These are phyloP conservation scores for Arabidopsis suecica DNA, from an alignment of 345 rosid species.

Conservation along the genomic window DNA sequence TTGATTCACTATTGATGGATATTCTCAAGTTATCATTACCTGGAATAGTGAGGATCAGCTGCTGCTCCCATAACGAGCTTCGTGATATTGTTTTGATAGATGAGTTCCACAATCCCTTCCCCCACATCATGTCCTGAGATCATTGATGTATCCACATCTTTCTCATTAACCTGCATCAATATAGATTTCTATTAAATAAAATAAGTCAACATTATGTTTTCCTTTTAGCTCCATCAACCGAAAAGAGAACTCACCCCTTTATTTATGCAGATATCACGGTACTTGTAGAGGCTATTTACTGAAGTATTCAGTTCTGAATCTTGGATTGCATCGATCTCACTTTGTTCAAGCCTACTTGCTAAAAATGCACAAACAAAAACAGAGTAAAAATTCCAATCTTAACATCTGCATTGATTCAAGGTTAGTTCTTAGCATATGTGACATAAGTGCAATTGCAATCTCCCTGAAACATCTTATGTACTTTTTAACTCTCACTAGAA, in stretches of 20 bases:
- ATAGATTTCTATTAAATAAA: neutral
- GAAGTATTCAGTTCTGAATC: constrained; percentile 55
- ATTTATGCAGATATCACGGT: constrained; percentile 55
- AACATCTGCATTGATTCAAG: neutral
- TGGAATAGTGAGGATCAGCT: constrained; percentile 66
- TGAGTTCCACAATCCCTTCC: constrained; percentile 68
- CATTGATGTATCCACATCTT: constrained; percentile 50
- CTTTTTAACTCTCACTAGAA: neutral
- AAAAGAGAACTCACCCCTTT: constrained; percentile 56
- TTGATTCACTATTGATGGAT: neutral
- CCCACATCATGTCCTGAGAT: constrained; percentile 51
- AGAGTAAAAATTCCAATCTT: constrained; percentile 12
- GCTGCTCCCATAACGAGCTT: constrained; percentile 94
- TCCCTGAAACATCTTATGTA: neutral
- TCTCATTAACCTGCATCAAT: constrained; percentile 60
- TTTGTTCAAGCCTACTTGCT: constrained; percentile 51
- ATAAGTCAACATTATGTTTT: neutral
- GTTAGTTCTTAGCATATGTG: neutral
- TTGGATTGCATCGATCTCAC: constrained; percentile 61
- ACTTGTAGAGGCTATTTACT: constrained; percentile 53
- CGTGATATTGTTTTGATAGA: constrained; percentile 55
- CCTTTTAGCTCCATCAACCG: neutral
- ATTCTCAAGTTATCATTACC: constrained; percentile 40
- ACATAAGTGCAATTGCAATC: neutral
- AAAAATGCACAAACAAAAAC: constrained; percentile 5